Conservation (phyloP, 345 rosid species). For the Linum tenue region DNA sequence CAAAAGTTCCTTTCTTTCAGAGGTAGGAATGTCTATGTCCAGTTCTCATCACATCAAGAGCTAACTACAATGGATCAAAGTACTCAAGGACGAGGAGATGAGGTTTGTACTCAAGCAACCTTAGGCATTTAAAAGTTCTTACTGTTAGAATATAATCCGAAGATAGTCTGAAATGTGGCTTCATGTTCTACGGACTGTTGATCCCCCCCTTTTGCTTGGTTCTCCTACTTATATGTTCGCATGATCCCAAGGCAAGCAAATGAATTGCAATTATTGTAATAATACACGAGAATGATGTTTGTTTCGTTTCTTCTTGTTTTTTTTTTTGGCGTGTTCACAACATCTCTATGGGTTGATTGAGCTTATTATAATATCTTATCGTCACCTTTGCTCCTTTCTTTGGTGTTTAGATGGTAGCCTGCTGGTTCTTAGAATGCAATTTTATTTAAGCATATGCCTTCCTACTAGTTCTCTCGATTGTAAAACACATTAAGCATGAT, state of each 20-base stretch:
- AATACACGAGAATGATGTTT: not conserved
- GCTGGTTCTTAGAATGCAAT: not conserved
- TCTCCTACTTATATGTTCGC: not conserved
- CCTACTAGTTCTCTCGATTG: too few species aligned
- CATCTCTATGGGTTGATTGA: not conserved
- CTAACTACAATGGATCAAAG: constrained; percentile 90
- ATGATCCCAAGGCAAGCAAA: not conserved
- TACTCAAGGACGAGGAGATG: constrained; percentile 86
- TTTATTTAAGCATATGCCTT: too few species aligned
- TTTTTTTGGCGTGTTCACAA: not conserved
- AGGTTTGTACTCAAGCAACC: constrained; percentile 45
- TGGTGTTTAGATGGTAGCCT: not conserved
- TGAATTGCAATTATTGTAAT: not conserved
- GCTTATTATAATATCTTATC: not conserved
- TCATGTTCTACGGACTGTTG: not conserved
- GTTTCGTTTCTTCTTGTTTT: not conserved
- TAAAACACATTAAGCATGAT: too few species aligned
- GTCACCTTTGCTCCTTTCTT: not conserved
- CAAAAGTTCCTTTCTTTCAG: constrained; percentile 24
- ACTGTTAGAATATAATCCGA: not conserved
- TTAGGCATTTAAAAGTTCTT: not conserved
- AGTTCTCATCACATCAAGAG: constrained; percentile 99
- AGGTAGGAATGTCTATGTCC: constrained; percentile 95
- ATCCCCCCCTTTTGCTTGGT: not conserved
- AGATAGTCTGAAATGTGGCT: not conserved